Percentiles rank a stretch among this genome's conserved stretches.
Evolutionary conservation across 805 yeast species (phyloP).

Genomic region (Cyberlindnera xishuangbannaensis): DNA sequence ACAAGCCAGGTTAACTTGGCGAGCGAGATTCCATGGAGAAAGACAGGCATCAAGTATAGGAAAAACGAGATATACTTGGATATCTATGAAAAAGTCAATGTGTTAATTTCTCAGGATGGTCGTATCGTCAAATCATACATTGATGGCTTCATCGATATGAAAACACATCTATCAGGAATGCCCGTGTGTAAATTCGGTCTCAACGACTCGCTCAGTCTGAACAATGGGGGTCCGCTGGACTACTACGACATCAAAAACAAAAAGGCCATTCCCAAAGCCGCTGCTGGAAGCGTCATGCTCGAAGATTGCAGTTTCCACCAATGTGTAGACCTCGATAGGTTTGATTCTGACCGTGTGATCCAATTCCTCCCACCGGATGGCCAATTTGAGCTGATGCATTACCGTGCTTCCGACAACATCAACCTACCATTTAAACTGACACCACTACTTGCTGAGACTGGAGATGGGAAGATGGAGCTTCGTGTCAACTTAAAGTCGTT

Average conservation of each 20-base stretch:
- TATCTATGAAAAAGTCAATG: conserved; percentile 68
- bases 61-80: conserved; percentile 76
- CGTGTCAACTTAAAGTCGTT: conserved; percentile 57
- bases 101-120: conserved; percentile 61
- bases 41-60: conserved; percentile 64
- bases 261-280: conserved; percentile 33
- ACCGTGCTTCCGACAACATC: conserved; percentile 52
- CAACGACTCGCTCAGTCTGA: conserved; percentile 42
- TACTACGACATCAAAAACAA: conserved; percentile 27
- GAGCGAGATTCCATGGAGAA: conserved; percentile 55
- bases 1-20: conserved; percentile 4
- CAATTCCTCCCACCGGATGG: conserved; percentile 87
- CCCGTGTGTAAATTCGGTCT: conserved; percentile 82
- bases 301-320: conserved; percentile 85
- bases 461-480: conserved; percentile 44
- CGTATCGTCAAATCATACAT: conserved; percentile 63
- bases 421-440: conserved; percentile 65
- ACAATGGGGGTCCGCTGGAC: conserved; percentile 18
- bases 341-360: conserved; percentile 58
- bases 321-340: conserved; percentile 69
- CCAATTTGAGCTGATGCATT: conserved; percentile 74
- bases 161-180: conserved; percentile 70
- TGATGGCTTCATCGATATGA: conserved; percentile 68
- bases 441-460: conserved; percentile 46
- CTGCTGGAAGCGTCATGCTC: conserved; percentile 46